These are phyloP conservation scores for Aspergillus udagawae DNA, from an alignment of 2,329 filamentous ascomycete species.

Conservation along the genomic window DNA sequence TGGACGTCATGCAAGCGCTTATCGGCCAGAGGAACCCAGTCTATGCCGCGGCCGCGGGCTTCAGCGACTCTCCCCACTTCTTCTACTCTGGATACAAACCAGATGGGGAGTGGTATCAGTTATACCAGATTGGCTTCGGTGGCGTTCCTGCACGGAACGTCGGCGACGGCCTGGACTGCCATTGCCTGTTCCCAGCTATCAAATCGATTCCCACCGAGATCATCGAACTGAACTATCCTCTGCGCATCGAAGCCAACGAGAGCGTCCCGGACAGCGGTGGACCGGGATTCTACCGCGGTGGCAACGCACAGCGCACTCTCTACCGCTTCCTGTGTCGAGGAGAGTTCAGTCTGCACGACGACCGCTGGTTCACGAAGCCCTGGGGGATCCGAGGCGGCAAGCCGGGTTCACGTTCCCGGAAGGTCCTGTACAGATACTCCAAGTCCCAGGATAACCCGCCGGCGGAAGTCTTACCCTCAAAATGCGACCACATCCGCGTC, in stretches of 20 bases:
- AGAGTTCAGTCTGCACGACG: conserved; percentile 48
- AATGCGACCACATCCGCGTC: conserved; percentile 47
- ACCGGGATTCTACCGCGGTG: conserved; percentile 45
- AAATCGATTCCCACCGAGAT: conserved; percentile 49
- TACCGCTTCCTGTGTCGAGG: conserved; percentile 47
- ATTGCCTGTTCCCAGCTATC: conserved; percentile 50
- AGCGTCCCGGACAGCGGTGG: conserved; percentile 48
- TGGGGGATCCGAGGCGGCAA: conserved; percentile 48
- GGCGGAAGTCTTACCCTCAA: conserved; percentile 39
- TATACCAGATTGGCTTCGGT: conserved; percentile 51
- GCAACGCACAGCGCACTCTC: conserved; percentile 47
- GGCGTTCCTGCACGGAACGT: conserved; percentile 47
- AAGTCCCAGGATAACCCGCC: conserved; percentile 28
- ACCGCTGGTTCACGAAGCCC: conserved; percentile 48
- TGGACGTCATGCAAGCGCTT: conserved; percentile 50
- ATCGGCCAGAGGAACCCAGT: conserved; percentile 46
- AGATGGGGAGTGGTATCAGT: conserved; percentile 46
- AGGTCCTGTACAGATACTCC: conserved; percentile 42
- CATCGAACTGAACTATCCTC: conserved; percentile 47
- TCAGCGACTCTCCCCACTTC: conserved; percentile 49
- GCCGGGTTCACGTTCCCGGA: conserved; percentile 43
- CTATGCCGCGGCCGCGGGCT: conserved; percentile 48
- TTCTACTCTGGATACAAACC: conserved; percentile 51
- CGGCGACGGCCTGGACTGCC: conserved; percentile 49
- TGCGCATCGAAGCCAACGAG: conserved; percentile 48